These are phyloP conservation scores for Boletus pseudo-olivaceus DNA, from an alignment of 768 basidiomycete species.

Conservation along the genomic window DNA sequence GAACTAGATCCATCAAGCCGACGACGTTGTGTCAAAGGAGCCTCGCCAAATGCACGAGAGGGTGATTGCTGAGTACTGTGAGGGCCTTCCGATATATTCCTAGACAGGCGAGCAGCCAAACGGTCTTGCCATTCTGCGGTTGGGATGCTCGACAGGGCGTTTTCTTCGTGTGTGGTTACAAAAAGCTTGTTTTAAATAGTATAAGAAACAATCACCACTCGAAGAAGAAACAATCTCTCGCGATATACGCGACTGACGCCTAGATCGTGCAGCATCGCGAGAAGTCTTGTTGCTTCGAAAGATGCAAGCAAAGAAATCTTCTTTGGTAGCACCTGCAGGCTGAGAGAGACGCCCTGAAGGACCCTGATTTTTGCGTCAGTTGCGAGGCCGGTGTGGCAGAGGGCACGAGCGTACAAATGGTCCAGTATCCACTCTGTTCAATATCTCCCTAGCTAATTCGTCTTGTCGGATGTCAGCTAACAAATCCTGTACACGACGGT, in stretches of 20 bases:
- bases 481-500: constrained; percentile 59
- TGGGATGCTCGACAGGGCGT: constrained; percentile 57
- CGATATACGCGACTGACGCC: constrained; percentile 72
- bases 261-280: constrained; percentile 57
- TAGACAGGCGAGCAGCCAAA: constrained; percentile 53
- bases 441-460: constrained; percentile 72
- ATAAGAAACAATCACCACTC: constrained; percentile 40
- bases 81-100: constrained; percentile 13
- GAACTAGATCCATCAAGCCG: constrained; percentile 35
- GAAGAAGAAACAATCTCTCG: constrained; percentile 78
- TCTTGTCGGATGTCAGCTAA: constrained; percentile 66
- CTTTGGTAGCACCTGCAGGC: constrained; percentile 62
- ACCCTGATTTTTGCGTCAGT: constrained; percentile 43
- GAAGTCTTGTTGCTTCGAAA: constrained; percentile 53
- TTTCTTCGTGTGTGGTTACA: constrained; percentile 38
- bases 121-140: constrained; percentile 79
- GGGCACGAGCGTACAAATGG: constrained; percentile 57
- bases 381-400: not conserved
- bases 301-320: constrained; percentile 76
- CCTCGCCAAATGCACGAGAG: constrained; percentile 28
- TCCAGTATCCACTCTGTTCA: constrained; percentile 71
- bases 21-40: constrained; percentile 45
- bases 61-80: constrained; percentile 15
- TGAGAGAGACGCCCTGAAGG: constrained; percentile 63
- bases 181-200: not conserved